Evolutionary conservation across 202 grass and related monocot genomes (phyloP).

Genomic region (Dendrocalamus latiflorus): DNA sequence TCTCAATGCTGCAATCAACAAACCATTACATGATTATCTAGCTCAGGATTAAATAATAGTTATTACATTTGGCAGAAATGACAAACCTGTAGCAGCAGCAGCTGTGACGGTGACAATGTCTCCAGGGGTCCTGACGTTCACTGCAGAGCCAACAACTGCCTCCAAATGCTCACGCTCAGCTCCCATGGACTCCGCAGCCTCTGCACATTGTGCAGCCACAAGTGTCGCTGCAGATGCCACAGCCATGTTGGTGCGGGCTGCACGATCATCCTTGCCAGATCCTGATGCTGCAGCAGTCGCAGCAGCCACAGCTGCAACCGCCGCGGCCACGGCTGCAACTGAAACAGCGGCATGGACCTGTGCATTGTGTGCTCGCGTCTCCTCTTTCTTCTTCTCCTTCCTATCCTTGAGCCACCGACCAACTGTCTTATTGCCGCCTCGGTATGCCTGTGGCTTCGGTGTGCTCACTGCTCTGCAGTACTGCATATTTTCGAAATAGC

Average conservation of each 20-base stretch:
- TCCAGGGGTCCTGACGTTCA: slow-evolving; percentile 77
- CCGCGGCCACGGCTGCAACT: slow-evolving; percentile 67
- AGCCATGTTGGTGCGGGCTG: slow-evolving; percentile 68
- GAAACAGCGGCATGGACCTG: slow-evolving; percentile 89
- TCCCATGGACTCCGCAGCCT: slow-evolving; percentile 74
- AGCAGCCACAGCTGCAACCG: slow-evolving; percentile 67
- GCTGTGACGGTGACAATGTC: slow-evolving; percentile 85
- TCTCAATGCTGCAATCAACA: slow-evolving; percentile 59
- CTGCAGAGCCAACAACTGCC: slow-evolving; percentile 71
- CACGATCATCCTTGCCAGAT: slow-evolving; percentile 70
- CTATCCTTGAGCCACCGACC: slow-evolving; percentile 94
- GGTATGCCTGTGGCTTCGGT: slow-evolving; percentile 59
- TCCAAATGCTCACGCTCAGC: slow-evolving; percentile 88
- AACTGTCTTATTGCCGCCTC: slow-evolving; percentile 71
- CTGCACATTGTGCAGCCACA: slow-evolving; percentile 79
- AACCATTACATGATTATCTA: background rate
- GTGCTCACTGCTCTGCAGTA: slow-evolving; percentile 63
- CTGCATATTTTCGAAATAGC: slow-evolving; percentile 25
- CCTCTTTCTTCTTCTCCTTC: slow-evolving; percentile 94
- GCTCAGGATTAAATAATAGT: background rate
- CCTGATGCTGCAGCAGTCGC: slow-evolving; percentile 54
- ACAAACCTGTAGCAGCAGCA: slow-evolving; percentile 77
- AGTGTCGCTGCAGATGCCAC: slow-evolving; percentile 77
- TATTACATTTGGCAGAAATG: background rate
- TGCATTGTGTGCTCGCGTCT: slow-evolving; percentile 77